phyloP scores from a whole-genome alignment of 148 eudicot genomes.

The Talinum fruticosum region DNA sequence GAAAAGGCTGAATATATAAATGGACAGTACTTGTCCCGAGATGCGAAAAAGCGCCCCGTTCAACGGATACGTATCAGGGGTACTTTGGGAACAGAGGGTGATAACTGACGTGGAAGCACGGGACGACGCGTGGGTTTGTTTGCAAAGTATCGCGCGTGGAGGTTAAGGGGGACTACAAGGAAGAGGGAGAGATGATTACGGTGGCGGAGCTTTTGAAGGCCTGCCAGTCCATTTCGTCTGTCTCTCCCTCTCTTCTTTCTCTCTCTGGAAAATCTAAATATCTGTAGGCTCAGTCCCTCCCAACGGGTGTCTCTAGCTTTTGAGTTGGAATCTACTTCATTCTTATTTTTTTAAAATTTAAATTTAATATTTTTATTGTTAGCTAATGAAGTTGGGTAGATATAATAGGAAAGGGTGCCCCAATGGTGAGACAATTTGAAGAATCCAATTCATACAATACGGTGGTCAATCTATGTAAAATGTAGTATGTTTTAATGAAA shows the following conservation, averaged over 20 bases:
- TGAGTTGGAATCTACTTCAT: too few relatives aligned
- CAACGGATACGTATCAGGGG: conserved; percentile 22
- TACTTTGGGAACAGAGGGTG: neutral
- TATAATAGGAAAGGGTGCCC: too few relatives aligned
- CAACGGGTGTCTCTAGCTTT: too few relatives aligned
- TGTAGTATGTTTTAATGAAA: too few relatives aligned
- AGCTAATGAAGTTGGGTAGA: too few relatives aligned
- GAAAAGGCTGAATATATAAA: neutral
- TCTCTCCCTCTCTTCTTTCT: neutral
- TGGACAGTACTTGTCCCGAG: neutral
- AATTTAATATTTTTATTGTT: too few relatives aligned
- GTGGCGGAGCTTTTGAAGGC: neutral
- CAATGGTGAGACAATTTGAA: too few relatives aligned
- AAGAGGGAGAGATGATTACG: neutral
- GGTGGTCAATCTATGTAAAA: too few relatives aligned
- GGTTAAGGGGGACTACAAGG: neutral
- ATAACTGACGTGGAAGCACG: neutral
- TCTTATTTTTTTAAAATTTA: too few relatives aligned
- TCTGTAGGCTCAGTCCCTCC: neutral
- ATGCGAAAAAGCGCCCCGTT: conserved; percentile 8
- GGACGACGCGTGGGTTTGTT: neutral
- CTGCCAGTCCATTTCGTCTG: conserved; percentile 6
- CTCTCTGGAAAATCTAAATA: neutral
- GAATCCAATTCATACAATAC: too few relatives aligned
- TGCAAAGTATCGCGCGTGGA: neutral